phyloP scores from a whole-genome alignment of 495 filamentous ascomycete species.

The Trichodelitschia bisporula region DNA sequence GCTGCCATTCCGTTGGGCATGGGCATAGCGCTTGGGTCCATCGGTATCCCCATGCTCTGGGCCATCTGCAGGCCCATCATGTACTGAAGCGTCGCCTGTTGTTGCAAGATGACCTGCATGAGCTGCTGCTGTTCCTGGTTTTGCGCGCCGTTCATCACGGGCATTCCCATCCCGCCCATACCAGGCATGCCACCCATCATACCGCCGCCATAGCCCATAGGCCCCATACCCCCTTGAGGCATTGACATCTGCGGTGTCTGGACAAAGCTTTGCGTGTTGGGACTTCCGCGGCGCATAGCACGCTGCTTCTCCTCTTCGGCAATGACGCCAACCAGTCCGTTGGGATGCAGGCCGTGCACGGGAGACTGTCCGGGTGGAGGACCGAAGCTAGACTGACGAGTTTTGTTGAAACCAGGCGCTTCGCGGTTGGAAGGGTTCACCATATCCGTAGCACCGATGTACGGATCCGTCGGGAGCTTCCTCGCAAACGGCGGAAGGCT shows the following conservation, averaged over 20 bases:
- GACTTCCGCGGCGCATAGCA: slow-evolving; percentile 57
- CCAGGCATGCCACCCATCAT: neutral
- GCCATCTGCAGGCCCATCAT: slow-evolving; percentile 12
- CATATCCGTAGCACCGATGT: no score
- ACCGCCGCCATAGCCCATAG: neutral
- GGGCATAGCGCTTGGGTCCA: neutral
- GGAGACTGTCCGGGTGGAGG: no score
- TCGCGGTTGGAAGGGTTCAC: no score
- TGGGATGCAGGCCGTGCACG: no score
- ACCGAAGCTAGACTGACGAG: no score
- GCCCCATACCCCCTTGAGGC: slow-evolving; percentile 1
- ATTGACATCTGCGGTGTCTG: neutral
- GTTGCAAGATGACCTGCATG: neutral
- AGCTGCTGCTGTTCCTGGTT: neutral
- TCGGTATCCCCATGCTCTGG: slow-evolving; percentile 20
- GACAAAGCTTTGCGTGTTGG: no score
- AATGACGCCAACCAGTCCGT: slow-evolving; percentile 80
- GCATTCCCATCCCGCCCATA: slow-evolving; percentile 1
- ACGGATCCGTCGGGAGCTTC: no score
- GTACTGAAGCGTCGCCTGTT: neutral
- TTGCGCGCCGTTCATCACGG: neutral
- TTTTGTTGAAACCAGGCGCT: no score
- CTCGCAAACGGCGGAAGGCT: slow-evolving; percentile 10
- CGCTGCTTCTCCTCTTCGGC: slow-evolving; percentile 56
- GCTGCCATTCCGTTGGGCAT: neutral